Conservation (phyloP, 306 rosid species). For the Quercus agrifolia region DNA sequence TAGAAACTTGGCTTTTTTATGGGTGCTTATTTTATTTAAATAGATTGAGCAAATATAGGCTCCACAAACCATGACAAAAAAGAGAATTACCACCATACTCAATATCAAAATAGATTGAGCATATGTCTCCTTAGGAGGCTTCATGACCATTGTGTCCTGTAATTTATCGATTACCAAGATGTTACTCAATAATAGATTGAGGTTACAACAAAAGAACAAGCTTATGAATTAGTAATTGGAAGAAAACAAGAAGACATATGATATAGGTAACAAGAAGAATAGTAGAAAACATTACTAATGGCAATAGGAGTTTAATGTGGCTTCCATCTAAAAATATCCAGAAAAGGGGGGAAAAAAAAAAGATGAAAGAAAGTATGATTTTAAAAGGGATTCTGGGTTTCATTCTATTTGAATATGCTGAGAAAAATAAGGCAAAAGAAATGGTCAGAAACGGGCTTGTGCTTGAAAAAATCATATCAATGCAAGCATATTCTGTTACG, state of each 20-base stretch:
- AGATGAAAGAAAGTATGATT: background rate
- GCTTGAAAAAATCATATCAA: too few relatives aligned
- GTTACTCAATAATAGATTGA: background rate
- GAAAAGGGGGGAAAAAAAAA: background rate
- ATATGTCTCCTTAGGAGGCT: too few relatives aligned
- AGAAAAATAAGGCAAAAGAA: constrained; percentile 59
- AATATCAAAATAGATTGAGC: constrained; percentile 26
- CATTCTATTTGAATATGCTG: constrained; percentile 4
- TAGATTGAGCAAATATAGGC: constrained; percentile 32
- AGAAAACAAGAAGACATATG: background rate
- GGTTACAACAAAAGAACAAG: background rate
- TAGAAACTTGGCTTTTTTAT: constrained; percentile 5
- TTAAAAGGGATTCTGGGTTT: constrained; percentile 1
- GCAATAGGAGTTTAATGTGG: constrained; percentile 35
- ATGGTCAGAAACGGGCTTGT: constrained; percentile 31
- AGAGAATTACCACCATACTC: background rate
- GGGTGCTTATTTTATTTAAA: constrained; percentile 29
- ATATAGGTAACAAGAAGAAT: background rate
- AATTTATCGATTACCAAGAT: background rate
- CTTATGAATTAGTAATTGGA: background rate
- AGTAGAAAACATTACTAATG: background rate
- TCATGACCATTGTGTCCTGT: constrained; percentile 36
- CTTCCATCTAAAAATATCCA: constrained; percentile 53
- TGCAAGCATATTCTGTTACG: too few relatives aligned
- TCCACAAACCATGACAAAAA: constrained; percentile 13